Evolutionary conservation across 2,329 filamentous ascomycete species (phyloP).

Genomic region (Hypoxylon sp.): DNA sequence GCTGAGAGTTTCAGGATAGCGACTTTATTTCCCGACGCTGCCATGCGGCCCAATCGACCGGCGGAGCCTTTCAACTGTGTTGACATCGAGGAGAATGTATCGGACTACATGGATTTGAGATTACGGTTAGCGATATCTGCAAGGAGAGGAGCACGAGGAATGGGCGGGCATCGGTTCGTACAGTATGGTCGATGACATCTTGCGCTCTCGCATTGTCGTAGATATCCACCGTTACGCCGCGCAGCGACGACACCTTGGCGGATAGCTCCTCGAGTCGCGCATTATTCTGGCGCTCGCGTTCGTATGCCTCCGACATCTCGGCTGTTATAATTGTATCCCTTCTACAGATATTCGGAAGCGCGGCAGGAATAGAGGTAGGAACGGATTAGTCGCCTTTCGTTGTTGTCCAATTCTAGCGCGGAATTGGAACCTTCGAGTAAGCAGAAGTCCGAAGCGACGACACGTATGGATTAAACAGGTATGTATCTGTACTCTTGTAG

Average conservation of each 20-base stretch:
- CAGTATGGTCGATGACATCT: constrained; percentile 87
- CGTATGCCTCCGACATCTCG: constrained; percentile 80
- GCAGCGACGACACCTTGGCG: constrained; percentile 89
- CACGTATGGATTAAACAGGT: background rate
- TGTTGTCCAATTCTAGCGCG: constrained; percentile 7
- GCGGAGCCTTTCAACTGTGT: constrained; percentile 88
- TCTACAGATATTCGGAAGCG: background rate
- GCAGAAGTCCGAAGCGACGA: background rate
- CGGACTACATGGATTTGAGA: constrained; percentile 66
- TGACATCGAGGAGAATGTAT: constrained; percentile 91
- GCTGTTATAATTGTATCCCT: constrained; percentile 16
- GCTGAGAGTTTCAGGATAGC: constrained; percentile 90
- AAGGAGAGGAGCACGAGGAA: background rate
- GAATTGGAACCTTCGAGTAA: background rate
- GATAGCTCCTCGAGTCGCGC: constrained; percentile 91
- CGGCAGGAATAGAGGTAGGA: background rate
- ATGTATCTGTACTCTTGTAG: constrained; percentile 3
- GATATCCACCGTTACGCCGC: constrained; percentile 95
- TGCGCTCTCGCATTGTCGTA: constrained; percentile 95
- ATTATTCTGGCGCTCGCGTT: constrained; percentile 92
- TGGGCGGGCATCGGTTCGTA: constrained; percentile 58
- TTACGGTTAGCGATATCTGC: constrained; percentile 2
- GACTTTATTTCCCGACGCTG: constrained; percentile 88
- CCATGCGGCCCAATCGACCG: constrained; percentile 87
- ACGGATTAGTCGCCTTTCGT: background rate